Evolutionary conservation across 2,329 filamentous ascomycete species (phyloP).

Genomic region (Knoxdaviesia capensis): DNA sequence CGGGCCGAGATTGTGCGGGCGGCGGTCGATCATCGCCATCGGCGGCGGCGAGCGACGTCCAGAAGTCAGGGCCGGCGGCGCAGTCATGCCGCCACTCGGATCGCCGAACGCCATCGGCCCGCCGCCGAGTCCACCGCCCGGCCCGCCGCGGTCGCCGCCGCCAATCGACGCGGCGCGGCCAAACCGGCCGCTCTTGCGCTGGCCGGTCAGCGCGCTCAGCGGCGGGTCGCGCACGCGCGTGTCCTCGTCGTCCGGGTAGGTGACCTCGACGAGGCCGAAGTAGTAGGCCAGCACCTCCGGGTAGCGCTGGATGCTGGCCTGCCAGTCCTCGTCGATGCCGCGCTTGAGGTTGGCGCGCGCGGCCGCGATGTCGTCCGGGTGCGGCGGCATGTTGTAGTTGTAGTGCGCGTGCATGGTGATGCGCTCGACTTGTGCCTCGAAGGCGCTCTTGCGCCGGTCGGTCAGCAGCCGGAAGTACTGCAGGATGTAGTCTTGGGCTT

Average conservation of each 20-base stretch:
- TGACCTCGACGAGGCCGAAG: slow-evolving; percentile 48
- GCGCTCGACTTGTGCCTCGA: slow-evolving; percentile 32
- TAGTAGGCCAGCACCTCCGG: slow-evolving; percentile 71
- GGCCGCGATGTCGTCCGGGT: slow-evolving; percentile 40
- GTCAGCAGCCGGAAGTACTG: slow-evolving; percentile 42
- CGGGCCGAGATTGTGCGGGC: neutral
- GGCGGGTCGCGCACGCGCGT: slow-evolving; percentile 38
- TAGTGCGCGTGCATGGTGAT: slow-evolving; percentile 33
- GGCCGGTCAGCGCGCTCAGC: slow-evolving; percentile 28
- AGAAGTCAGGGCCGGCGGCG: too few species aligned
- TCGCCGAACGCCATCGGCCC: too few species aligned
- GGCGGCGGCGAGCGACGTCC: too few species aligned
- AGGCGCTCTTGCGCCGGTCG: slow-evolving; percentile 36
- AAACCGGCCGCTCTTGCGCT: slow-evolving; percentile 24
- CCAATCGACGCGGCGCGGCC: too few species aligned
- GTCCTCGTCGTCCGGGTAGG: slow-evolving; percentile 42
- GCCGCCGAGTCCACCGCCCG: too few species aligned
- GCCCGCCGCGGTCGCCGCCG: too few species aligned
- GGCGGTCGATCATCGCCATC: too few species aligned
- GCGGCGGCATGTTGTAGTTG: slow-evolving; percentile 35
- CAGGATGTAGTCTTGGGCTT: slow-evolving; percentile 48
- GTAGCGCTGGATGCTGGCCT: slow-evolving; percentile 52
- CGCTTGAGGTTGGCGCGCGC: slow-evolving; percentile 48
- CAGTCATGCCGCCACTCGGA: too few species aligned
- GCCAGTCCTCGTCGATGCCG: slow-evolving; percentile 65